Conservation (phyloP, 306 rosid species). For the Fragaria iinumae region DNA sequence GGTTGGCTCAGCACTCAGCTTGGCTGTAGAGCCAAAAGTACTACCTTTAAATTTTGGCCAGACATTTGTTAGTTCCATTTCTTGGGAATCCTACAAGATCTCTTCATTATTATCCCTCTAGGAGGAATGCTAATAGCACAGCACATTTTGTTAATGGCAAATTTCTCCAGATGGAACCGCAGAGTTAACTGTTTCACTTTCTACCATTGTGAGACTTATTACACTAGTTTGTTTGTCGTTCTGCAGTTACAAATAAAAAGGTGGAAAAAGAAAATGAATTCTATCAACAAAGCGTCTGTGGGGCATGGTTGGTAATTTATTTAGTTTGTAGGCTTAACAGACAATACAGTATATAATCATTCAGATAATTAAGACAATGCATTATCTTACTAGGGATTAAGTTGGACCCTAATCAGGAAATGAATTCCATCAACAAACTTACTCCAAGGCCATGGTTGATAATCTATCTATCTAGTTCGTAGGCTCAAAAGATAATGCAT, state of each 20-base stretch:
- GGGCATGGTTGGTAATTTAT: neutral
- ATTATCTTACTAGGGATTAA: too few species aligned
- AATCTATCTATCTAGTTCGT: too few species aligned
- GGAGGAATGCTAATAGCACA: neutral
- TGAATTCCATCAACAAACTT: too few species aligned
- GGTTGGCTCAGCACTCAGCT: constrained; percentile 10
- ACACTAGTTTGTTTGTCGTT: neutral
- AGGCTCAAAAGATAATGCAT: too few species aligned
- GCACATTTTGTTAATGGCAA: neutral
- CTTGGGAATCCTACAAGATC: neutral
- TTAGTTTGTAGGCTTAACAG: neutral
- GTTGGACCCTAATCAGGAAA: neutral
- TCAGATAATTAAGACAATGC: neutral
- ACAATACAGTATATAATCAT: neutral
- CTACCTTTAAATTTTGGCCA: neutral
- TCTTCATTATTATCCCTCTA: neutral
- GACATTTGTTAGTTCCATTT: neutral
- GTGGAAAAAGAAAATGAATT: neutral
- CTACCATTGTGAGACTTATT: neutral
- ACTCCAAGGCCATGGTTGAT: too few species aligned
- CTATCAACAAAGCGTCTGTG: neutral
- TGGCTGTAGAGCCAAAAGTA: neutral
- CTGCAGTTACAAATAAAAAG: neutral
- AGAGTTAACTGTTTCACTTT: neutral
- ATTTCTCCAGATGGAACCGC: neutral